Evolutionary conservation across 805 yeast species (phyloP), one percentile per base, ranked within the genome.

Genomic region (Metschnikowia lunata): DNA sequence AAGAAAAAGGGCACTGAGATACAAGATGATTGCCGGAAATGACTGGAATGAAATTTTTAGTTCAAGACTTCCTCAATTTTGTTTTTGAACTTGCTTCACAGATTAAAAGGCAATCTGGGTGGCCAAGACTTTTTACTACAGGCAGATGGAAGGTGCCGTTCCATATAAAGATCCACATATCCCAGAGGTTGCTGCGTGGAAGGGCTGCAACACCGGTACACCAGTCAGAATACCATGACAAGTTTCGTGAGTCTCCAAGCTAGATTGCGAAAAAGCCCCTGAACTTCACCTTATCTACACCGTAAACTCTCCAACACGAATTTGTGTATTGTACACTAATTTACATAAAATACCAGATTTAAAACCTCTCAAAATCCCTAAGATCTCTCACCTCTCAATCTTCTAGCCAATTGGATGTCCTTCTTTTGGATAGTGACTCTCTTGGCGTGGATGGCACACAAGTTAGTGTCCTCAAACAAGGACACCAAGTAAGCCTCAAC

Each of bases 361-460:
- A 37, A 26, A 35, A 40, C 36, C 39, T 4, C 29, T 29, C 29
- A 13, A 18, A n/a, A 10, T 30, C 40, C 50, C 50, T 81, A 86
- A 58, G 91, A 80, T 83, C 93, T 84, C 78, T 86, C 95, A 73
- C 97, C 98, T 76, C 97, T 85, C 69, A 91, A 82, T 79, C 98
- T 86, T 78, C 97, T 86, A 58, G 98, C 99, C 67, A 91, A 80
- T 68, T 90, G 96, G 69, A 91, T 88, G 72, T 91, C 99, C 77
- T 90, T 90, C 88, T 89, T 91, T 80, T 88, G 96, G 65, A 91
- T 88, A 55, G 99, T 91, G 60, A 91, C 98, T 76, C 99, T 85
- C 83, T 93, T 91, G 63, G 98, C 99, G 74, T 91, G 99, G 59
- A 89, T 88, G 55, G 98, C 97, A 76, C 97, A 93, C 77, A 91